phyloP scores from a whole-genome alignment of 257 asterid species.

The Solanum chmielewskii region DNA sequence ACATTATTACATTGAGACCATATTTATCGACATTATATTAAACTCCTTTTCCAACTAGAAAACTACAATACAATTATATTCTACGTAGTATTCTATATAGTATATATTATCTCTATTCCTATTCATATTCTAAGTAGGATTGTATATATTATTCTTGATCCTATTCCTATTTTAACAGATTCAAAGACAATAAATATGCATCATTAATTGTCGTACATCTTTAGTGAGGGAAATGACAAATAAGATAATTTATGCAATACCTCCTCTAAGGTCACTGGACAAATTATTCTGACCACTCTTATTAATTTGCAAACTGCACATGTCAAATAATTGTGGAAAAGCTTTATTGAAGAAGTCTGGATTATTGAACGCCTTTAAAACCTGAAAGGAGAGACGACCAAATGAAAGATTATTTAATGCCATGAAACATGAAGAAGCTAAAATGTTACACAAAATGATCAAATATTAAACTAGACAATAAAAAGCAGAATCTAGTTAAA shows the following conservation, averaged over 20 bases:
- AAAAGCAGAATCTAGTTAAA: neutral
- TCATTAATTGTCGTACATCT: neutral
- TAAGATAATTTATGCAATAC: conserved; percentile 23
- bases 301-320: conserved; percentile 35
- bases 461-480: neutral
- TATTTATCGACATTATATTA: no score
- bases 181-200: neutral
- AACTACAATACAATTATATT: neutral
- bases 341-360: conserved; percentile 64
- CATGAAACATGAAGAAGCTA: neutral
- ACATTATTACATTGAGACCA: neutral
- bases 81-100: neutral
- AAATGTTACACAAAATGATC: neutral
- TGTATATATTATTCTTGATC: neutral
- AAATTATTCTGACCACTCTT: conserved; percentile 28
- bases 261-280: conserved; percentile 40
- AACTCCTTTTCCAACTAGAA: neutral
- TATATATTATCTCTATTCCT: neutral
- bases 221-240: neutral
- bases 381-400: conserved; percentile 27
- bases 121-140: neutral
- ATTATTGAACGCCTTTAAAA: conserved; percentile 59
- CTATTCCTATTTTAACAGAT: neutral
- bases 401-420: conserved; percentile 7
- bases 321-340: conserved; percentile 60